Evolutionary conservation across 148 eudicot species (phyloP).

Genomic region (Suaeda aralocaspica): DNA sequence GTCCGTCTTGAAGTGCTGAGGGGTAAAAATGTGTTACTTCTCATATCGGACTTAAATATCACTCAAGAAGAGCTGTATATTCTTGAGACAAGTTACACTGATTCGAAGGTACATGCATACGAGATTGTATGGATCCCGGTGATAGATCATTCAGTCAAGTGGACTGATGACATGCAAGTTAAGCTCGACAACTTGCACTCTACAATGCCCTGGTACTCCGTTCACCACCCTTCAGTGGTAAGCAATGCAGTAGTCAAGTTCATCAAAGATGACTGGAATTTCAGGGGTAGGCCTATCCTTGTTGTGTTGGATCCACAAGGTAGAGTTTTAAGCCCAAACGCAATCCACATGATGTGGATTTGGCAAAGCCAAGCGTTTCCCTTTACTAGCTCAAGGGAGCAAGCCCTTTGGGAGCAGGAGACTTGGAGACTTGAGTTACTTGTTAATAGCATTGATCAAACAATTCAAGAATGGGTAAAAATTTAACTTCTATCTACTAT

Average conservation of each 20-base stretch:
- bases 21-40: constrained; percentile 25
- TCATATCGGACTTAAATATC: constrained; percentile 32
- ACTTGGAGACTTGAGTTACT: constrained; percentile 34
- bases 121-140: constrained; percentile 37
- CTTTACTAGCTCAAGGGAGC: constrained; percentile 29
- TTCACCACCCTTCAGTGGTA: constrained; percentile 25
- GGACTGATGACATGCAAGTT: constrained; percentile 15
- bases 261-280: constrained; percentile 25
- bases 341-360: constrained; percentile 44
- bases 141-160: constrained; percentile 13
- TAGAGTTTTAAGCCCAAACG: constrained; percentile 29
- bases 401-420: constrained; percentile 31
- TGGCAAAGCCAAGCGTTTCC: constrained; percentile 40
- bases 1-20: constrained; percentile 26
- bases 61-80: constrained; percentile 23
- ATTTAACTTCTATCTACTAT: too few relatives aligned
- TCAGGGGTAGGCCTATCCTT: constrained; percentile 28
- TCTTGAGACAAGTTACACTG: constrained; percentile 21
- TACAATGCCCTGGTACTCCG: constrained; percentile 38
- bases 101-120: constrained; percentile 17
- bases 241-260: constrained; percentile 15
- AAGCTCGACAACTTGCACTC: constrained; percentile 14
- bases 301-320: constrained; percentile 35
- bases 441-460: constrained; percentile 26
- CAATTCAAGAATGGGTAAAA: constrained; percentile 30